Conservation (phyloP, 2,329 filamentous ascomycete species). For the Aureobasidium uvarum region DNA sequence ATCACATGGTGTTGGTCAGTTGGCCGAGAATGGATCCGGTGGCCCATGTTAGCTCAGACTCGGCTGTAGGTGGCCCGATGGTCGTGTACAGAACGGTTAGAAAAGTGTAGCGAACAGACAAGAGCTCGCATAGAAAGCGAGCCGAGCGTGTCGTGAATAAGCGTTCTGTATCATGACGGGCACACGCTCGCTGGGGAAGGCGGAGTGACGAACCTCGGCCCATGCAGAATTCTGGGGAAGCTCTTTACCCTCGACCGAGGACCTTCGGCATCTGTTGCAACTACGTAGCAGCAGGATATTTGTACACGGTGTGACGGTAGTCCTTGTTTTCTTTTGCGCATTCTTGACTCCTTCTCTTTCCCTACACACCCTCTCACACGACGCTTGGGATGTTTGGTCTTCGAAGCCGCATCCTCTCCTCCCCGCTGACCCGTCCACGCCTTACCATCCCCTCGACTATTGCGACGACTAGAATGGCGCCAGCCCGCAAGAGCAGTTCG, state of each 20-base stretch:
- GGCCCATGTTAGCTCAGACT: conserved; percentile 13
- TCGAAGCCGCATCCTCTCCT: conserved; percentile 26
- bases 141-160: background rate
- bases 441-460: conserved; percentile 22
- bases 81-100: background rate
- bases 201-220: conserved; percentile 14
- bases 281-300: background rate
- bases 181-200: background rate
- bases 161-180: background rate
- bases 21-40: background rate
- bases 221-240: conserved; percentile 5
- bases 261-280: background rate
- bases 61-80: background rate
- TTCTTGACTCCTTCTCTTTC: background rate
- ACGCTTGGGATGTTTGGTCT: conserved; percentile 27
- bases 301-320: conserved; percentile 5
- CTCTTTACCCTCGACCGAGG: conserved; percentile 13
- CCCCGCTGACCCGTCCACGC: conserved; percentile 20
- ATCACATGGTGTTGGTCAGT: conserved; percentile 6
- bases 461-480: conserved; percentile 34
- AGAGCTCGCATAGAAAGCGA: conserved; percentile 1
- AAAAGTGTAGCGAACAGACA: background rate
- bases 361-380: conserved; percentile 20
- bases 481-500: conserved; percentile 44
- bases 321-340: conserved; percentile 17